Evolutionary conservation across 768 basidiomycete genomes (phyloP).

Genomic region (Mycena galericulata): DNA sequence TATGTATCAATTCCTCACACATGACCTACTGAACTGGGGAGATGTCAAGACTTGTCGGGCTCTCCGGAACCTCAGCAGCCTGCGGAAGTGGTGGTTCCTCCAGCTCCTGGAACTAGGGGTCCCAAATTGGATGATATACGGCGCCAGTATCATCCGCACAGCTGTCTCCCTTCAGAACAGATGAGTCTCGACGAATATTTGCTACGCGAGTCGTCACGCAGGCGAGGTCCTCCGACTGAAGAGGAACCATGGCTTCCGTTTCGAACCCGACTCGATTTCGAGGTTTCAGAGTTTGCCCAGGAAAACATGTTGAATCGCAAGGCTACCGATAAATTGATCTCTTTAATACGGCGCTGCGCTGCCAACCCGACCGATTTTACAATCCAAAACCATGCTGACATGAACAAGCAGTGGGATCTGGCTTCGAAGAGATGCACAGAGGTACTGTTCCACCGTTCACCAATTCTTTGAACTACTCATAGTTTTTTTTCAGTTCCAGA

Average conservation of each 20-base stretch:
- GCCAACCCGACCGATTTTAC: background rate
- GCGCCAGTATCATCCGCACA: background rate
- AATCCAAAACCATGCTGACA: no score
- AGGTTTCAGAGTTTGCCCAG: background rate
- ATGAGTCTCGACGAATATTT: background rate
- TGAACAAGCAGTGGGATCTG: no score
- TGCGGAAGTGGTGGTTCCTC: background rate
- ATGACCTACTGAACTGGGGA: no score
- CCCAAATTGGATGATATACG: background rate
- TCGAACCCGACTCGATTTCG: slow-evolving; percentile 1
- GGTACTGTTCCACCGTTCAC: background rate
- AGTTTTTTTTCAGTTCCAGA: no score
- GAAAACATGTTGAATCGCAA: background rate
- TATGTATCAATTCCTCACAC: background rate
- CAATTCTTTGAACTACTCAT: background rate
- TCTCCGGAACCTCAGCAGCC: background rate
- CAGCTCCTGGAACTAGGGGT: no score
- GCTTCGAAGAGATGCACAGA: background rate
- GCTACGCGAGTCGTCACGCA: background rate
- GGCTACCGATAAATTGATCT: background rate
- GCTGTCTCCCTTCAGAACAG: background rate
- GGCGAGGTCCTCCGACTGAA: background rate
- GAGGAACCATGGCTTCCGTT: background rate
- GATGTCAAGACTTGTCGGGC: background rate
- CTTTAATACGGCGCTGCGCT: background rate